phyloP scores from a whole-genome alignment of 192 early-diverging fungal species.

The Rhizophagus prolifer region DNA sequence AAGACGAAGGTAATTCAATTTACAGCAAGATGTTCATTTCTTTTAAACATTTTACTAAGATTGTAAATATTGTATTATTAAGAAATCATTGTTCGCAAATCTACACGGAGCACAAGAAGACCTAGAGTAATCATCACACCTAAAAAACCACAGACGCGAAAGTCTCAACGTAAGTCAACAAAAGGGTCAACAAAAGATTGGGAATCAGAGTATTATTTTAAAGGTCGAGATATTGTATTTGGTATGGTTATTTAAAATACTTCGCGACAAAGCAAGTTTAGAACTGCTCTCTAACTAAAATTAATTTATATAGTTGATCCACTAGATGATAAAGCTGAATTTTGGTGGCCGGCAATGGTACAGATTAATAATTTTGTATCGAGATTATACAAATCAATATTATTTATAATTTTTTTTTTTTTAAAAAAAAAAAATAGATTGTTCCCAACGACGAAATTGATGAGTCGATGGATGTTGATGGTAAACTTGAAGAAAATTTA shows the following conservation, averaged over 20 bases:
- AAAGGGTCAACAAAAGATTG: background rate
- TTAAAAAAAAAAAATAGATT: background rate
- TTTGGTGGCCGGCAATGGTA: slow-evolving; percentile 19
- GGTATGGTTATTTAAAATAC: background rate
- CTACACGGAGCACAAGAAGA: background rate
- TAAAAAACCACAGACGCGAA: background rate
- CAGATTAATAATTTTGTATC: background rate
- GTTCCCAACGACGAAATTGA: slow-evolving; percentile 10
- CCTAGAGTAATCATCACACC: background rate
- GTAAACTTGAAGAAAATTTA: slow-evolving; percentile 11
- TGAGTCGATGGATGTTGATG: slow-evolving; percentile 20
- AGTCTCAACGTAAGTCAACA: background rate
- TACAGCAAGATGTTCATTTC: background rate
- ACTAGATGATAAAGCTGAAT: slow-evolving; percentile 10
- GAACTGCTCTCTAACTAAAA: background rate
- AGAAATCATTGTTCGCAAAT: background rate
- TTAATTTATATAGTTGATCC: background rate
- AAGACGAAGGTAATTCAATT: background rate
- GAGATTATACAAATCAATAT: background rate
- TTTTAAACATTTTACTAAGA: background rate
- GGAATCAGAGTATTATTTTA: background rate
- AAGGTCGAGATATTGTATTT: slow-evolving; percentile 17
- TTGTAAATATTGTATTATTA: background rate
- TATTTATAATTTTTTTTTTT: background rate
- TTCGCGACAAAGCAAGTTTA: background rate